phyloP scores from a whole-genome alignment of 192 early-diverging fungal genomes.

The Funneliformis geosporum region DNA sequence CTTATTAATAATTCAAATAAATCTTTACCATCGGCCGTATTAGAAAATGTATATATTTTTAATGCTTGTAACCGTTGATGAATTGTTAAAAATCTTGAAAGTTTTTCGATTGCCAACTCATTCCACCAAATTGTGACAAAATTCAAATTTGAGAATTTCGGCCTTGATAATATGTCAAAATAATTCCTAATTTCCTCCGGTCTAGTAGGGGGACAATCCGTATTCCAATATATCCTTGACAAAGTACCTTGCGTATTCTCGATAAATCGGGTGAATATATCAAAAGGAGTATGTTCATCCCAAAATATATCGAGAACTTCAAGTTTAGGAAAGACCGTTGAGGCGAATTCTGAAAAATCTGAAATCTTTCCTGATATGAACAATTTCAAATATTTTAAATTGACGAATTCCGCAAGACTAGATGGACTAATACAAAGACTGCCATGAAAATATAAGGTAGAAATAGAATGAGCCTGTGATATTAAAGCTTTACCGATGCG shows the following conservation, averaged over 20 bases:
- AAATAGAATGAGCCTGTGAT: not conserved
- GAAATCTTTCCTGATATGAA: not conserved
- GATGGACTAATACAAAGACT: not conserved
- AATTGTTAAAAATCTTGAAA: not conserved
- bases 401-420: not conserved
- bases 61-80: not conserved
- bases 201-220: not conserved
- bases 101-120: not conserved
- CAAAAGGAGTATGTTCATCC: slow-evolving; percentile 11
- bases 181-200: slow-evolving; percentile 5
- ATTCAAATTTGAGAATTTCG: not conserved
- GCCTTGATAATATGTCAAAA: not conserved
- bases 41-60: not conserved
- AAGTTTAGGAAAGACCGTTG: slow-evolving; percentile 2
- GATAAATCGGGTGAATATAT: not conserved
- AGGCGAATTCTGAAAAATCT: not conserved
- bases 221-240: slow-evolving; percentile 8
- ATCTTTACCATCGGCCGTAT: not conserved
- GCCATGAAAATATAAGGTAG: not conserved
- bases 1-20: not conserved
- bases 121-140: slow-evolving; percentile 8
- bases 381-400: slow-evolving; percentile 3
- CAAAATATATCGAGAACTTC: slow-evolving; percentile 16
- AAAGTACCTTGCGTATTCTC: not conserved
- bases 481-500: not conserved